These are phyloP conservation scores for Saccharomyces hybrid DNA, from an alignment of 1,139 yeast genomes.

Conservation along the genomic window DNA sequence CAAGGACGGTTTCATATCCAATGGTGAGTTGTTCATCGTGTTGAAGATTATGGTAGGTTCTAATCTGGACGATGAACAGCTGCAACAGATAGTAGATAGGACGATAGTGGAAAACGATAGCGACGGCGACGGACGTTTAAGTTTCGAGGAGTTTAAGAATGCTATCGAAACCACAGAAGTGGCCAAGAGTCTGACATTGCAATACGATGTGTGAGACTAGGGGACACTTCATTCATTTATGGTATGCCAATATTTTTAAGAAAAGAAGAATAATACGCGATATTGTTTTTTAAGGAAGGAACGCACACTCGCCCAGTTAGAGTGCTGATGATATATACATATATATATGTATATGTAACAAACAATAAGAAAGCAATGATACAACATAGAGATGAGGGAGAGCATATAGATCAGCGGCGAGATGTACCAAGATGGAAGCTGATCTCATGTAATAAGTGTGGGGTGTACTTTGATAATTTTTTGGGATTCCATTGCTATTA, in stretches of 20 bases:
- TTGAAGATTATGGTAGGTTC: conserved; percentile 96
- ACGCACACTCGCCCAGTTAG: not conserved
- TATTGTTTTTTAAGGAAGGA: not conserved
- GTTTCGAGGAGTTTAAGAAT: conserved; percentile 76
- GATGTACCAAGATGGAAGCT: too few relatives aligned
- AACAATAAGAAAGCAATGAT: not conserved
- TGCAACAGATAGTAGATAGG: conserved; percentile 92
- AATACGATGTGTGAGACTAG: conserved; percentile 21
- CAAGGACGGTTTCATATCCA: conserved; percentile 87
- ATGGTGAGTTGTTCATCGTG: conserved; percentile 88
- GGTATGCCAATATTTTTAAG: not conserved
- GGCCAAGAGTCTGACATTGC: conserved; percentile 49
- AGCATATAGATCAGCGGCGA: too few relatives aligned
- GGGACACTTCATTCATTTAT: not conserved
- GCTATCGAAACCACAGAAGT: conserved; percentile 64
- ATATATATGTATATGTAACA: not conserved
- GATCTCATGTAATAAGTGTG: too few relatives aligned
- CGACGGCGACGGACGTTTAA: conserved; percentile 84
- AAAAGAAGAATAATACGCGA: not conserved
- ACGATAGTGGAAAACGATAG: conserved; percentile 90
- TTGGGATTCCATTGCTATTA: not conserved
- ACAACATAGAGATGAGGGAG: not conserved
- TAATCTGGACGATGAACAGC: conserved; percentile 74
- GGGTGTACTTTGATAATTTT: not conserved
- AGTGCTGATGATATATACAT: not conserved